Evolutionary conservation across 1,139 yeast species (phyloP), one percentile per base, ranked within the genome.

Genomic region (Hemisphaericaspora subhashii): DNA sequence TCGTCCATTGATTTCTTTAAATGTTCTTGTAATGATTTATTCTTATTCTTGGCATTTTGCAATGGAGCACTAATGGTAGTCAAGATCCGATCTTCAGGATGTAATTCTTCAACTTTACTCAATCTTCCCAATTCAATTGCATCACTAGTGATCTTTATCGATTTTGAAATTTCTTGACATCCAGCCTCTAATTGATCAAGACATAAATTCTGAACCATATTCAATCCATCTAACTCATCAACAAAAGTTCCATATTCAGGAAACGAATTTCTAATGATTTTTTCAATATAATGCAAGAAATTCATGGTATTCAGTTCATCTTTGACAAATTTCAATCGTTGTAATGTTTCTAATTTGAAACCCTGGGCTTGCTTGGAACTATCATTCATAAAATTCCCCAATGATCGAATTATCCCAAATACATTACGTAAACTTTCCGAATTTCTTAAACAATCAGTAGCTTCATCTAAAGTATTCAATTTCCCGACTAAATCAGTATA

Each of bases 381-480:
- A 54, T 87, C 95, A 58, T 92, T 92, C 98, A 92, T 92, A 55
- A 82, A 89, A 55, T 92, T 92, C 16, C 98, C 98, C 43, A 92
- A 83, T 14, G 85, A 83, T 47, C 89, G 74, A 38, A 92, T 86
- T 31, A 92, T 77, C 35, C 83, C 84, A 41, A 92, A 68, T 8
- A 90, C 76, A 42, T 77, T 75, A 46, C 79, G 76, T 51, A 92
- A 73, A 33, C 79, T 75, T n/a, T 71, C 71, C 0, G 95, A 86
- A 7, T 73, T 66, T 38, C 72, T 67, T n/a, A 90, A 68, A 29
- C 79, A 70, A 25, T 69, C 72, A 37, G 81, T 72, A 0, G 95
- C 95, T 31, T 71, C 74, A 51, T 87, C 95, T 22, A 92, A 63
- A 30, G 76, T 58, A 39, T 78, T 73, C 39, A 90, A 63, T 53